A percentile compares a stretch with the other conserved stretches of the same genome.
phyloP scores from a whole-genome alignment of 176 grass and related monocot species.

The Avena atlantica region DNA sequence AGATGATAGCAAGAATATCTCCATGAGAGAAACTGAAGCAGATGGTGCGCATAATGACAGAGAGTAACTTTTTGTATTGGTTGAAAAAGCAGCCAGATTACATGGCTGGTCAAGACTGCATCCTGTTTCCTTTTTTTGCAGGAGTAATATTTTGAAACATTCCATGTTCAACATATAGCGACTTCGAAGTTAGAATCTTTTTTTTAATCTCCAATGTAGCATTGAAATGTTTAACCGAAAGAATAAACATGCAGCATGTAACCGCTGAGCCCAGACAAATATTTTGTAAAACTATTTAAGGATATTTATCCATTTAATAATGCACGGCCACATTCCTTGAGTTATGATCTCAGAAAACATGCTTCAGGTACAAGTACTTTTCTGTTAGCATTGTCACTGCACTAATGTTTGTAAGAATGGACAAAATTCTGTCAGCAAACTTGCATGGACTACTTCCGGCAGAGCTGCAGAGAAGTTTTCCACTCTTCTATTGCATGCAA shows the following conservation, averaged over 20 bases:
- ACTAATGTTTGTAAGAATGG: too few relatives aligned
- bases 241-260: not conserved
- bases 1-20: too few relatives aligned
- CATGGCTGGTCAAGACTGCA: conserved; percentile 74
- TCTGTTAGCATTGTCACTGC: too few relatives aligned
- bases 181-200: conserved; percentile 73
- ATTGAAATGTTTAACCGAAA: conserved; percentile 46
- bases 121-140: conserved; percentile 73
- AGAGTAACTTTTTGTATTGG: not conserved
- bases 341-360: not conserved
- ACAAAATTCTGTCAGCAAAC: too few relatives aligned
- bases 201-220: conserved; percentile 70
- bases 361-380: not conserved
- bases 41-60: not conserved
- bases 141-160: conserved; percentile 65
- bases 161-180: conserved; percentile 68
- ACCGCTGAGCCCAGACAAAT: not conserved
- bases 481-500: not conserved
- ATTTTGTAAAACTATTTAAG: not conserved
- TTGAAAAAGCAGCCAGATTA: conserved; percentile 16
- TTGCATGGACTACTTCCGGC: not conserved
- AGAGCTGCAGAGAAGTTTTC: not conserved
- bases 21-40: too few relatives aligned
- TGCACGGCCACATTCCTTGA: too few relatives aligned
- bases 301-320: not conserved